Evolutionary conservation across 2,329 filamentous ascomycete genomes (phyloP).

Genomic region (Cercospora nicotianae): DNA sequence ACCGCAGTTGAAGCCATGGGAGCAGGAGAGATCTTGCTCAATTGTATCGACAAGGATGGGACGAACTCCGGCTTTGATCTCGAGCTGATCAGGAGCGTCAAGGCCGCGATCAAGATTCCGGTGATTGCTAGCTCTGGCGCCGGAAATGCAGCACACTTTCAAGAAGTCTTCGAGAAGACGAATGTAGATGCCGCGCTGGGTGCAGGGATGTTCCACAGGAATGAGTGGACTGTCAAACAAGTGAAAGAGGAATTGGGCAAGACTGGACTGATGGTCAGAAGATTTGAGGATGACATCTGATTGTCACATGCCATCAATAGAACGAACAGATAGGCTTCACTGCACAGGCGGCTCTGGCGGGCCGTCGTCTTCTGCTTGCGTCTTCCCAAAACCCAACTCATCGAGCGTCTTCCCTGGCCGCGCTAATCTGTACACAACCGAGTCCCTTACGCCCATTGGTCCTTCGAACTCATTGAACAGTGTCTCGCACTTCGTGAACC

Average conservation of each 20-base stretch:
- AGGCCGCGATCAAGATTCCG: conserved; percentile 81
- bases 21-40: conserved; percentile 87
- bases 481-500: conserved; percentile 48
- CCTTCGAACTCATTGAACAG: conserved; percentile 46
- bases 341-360: conserved; percentile 21
- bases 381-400: conserved; percentile 23
- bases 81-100: conserved; percentile 86
- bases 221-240: conserved; percentile 90
- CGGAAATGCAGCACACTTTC: conserved; percentile 82
- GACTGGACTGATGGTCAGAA: conserved; percentile 74
- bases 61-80: conserved; percentile 93
- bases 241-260: conserved; percentile 80
- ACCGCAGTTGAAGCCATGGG: conserved; percentile 95
- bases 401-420: conserved; percentile 32
- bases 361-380: conserved; percentile 12
- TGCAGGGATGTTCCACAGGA: conserved; percentile 95
- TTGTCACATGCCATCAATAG: background rate
- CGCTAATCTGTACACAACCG: conserved; percentile 39
- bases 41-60: conserved; percentile 97
- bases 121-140: conserved; percentile 95
- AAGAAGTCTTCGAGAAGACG: conserved; percentile 84
- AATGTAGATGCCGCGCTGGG: conserved; percentile 88
- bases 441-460: conserved; percentile 41
- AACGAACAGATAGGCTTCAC: background rate
- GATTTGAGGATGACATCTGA: conserved; percentile 63